These are phyloP conservation scores for Boletus patriciae DNA, from an alignment of 768 basidiomycete species.

Conservation along the genomic window DNA sequence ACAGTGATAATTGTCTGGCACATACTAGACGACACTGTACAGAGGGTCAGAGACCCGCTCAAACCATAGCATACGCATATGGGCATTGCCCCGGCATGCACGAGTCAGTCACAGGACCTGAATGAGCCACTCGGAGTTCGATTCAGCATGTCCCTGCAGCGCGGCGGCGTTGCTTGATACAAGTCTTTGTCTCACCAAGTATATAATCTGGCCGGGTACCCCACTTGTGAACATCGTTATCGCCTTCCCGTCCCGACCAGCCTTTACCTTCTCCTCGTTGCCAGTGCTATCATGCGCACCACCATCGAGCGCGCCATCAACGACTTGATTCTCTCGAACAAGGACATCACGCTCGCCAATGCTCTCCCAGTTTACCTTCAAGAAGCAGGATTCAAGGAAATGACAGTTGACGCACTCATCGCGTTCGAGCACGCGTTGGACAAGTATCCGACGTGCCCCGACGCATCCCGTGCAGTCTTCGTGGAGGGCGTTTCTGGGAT, in stretches of 20 bases:
- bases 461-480: conserved; percentile 5
- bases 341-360: conserved; percentile 10
- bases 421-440: conserved; percentile 18
- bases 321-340: conserved; percentile 4
- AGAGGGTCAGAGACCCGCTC: too few relatives aligned
- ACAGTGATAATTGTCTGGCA: conserved; percentile 97
- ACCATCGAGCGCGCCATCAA: conserved; percentile 15
- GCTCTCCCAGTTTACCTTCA: conserved; percentile 9
- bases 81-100: background rate
- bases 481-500: background rate
- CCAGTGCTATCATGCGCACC: conserved; percentile 9
- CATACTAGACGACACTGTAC: too few relatives aligned
- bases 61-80: too few relatives aligned
- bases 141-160: background rate
- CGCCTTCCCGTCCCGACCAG: background rate
- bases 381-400: conserved; percentile 12
- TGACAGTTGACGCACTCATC: conserved; percentile 9
- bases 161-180: background rate
- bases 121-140: conserved; percentile 4
- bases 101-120: background rate
- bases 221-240: background rate
- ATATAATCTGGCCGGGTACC: background rate
- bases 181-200: conserved; percentile 7
- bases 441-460: conserved; percentile 10
- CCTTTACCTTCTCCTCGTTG: background rate